Evolutionary conservation across 768 basidiomycete genomes (phyloP), one percentile per base, ranked within the genome.

Genomic region (Termitomyces bulborhizus): DNA sequence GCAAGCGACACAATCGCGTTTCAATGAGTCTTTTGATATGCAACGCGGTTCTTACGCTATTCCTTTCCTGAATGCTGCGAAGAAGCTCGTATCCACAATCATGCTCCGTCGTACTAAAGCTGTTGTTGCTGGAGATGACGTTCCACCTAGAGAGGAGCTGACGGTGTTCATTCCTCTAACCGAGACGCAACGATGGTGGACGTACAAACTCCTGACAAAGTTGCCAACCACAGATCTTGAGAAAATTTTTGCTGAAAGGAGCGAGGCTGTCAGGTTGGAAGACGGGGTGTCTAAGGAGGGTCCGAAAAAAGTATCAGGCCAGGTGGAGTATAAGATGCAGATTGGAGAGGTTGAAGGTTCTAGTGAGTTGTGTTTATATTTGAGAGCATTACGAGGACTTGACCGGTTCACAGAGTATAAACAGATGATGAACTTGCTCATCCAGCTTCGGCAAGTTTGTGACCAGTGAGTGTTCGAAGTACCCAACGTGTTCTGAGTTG

Each of bases 381-480:
- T 13, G 52, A 21, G 40, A 45, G 9, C 36, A 1, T 41, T 3
- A 27, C 8, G 57, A 16, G 12, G 42, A 7, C 4, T 34, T 31
- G 21, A 59, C 9, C 26, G 8, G 1, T 18, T 51, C 24, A 15
- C 34, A 82, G 81, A 73, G 51, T 84, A 79, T 76, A 75, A 69
- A 54, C 76, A 76, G 57, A 70, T 84, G 43, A 83, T 83, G 78
- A 86, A 85, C 65, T 71, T 88, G n/a, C 65, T 89, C 45, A 78
- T 88, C 73, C 86, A 88, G 66, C 71, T 89, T 11, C 76, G 86
- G 44, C 79, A 81, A 72, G 78, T 86, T 46, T 88, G 86, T 66
- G 84, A 86, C 62, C 86, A 88, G 79, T 82, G 59, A 32, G 80
- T 63, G 3, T 29, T 48, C 18, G 12, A 26, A 15, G 16, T 6